phyloP scores from a whole-genome alignment of 2,329 filamentous ascomycete genomes.

The Aspergillus udagawae region DNA sequence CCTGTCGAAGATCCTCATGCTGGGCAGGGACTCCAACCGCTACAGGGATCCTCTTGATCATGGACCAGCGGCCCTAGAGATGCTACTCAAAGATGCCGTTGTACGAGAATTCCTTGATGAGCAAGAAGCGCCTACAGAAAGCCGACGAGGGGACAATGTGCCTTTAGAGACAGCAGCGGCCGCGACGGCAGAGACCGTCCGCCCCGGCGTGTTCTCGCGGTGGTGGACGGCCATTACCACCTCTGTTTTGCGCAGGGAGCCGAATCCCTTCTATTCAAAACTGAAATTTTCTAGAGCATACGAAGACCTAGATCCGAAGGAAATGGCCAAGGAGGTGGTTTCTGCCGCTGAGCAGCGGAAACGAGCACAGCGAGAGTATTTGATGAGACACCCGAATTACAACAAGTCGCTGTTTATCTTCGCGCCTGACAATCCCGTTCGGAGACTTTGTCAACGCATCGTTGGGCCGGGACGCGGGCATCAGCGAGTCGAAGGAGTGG shows the following conservation, averaged over 20 bases:
- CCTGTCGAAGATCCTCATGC: slow-evolving; percentile 57
- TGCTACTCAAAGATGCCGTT: slow-evolving; percentile 93
- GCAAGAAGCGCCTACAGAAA: slow-evolving; percentile 37
- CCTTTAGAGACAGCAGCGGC: slow-evolving; percentile 21
- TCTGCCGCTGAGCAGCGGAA: slow-evolving; percentile 77
- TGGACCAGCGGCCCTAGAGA: slow-evolving; percentile 86
- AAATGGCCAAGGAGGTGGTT: slow-evolving; percentile 87
- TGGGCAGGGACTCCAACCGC: slow-evolving; percentile 58
- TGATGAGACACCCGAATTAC: slow-evolving; percentile 81
- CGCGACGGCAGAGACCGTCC: slow-evolving; percentile 40
- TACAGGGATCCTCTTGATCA: slow-evolving; percentile 83
- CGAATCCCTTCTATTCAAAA: slow-evolving; percentile 92
- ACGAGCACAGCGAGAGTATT: slow-evolving; percentile 83
- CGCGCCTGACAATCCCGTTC: slow-evolving; percentile 69
- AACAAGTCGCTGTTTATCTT: slow-evolving; percentile 92
- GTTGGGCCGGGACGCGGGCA: slow-evolving; percentile 86
- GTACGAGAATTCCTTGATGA: slow-evolving; percentile 93
- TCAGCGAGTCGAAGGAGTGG: slow-evolving; percentile 82
- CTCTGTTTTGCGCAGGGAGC: slow-evolving; percentile 63
- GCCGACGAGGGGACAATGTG: slow-evolving; percentile 27
- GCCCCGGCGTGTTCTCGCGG: slow-evolving; percentile 57
- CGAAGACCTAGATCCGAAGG: slow-evolving; percentile 75
- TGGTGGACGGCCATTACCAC: slow-evolving; percentile 59
- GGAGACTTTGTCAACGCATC: slow-evolving; percentile 78
- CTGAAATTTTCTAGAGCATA: slow-evolving; percentile 67